phyloP scores from a whole-genome alignment of 352 stramenopile species.

The Hyaloperonospora brassicae region DNA sequence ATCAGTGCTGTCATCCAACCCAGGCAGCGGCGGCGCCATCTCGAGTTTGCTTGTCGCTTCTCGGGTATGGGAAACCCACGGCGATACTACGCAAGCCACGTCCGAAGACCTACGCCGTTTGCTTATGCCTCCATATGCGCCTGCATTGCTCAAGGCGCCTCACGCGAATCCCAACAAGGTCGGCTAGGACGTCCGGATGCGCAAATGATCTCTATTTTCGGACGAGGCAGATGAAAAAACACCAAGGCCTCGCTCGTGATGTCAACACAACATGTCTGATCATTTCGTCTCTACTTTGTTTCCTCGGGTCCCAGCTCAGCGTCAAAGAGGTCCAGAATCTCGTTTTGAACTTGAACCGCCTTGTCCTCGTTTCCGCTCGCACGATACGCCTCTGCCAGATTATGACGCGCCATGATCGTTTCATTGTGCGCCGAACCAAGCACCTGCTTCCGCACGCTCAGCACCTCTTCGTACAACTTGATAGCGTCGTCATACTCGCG shows the following conservation, averaged over 20 bases:
- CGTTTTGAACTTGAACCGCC: constrained; percentile 64
- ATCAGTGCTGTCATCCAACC: constrained; percentile 76
- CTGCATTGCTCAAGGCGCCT: constrained; percentile 66
- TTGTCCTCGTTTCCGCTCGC: constrained; percentile 73
- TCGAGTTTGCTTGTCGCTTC: constrained; percentile 72
- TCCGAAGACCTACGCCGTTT: constrained; percentile 73
- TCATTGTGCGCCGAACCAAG: constrained; percentile 64
- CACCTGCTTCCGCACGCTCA: constrained; percentile 49
- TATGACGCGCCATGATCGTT: constrained; percentile 78
- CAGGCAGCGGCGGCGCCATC: constrained; percentile 74
- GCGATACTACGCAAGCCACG: constrained; percentile 70
- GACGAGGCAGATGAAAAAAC: too few species aligned
- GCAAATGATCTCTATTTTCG: too few species aligned
- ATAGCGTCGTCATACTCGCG: constrained; percentile 59
- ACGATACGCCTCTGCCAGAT: constrained; percentile 69
- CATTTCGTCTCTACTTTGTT: constrained; percentile 13
- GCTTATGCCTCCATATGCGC: constrained; percentile 61
- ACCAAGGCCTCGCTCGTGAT: constrained; percentile 1
- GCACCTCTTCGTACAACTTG: constrained; percentile 59
- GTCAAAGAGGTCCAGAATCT: constrained; percentile 75
- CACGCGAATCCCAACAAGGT: constrained; percentile 85
- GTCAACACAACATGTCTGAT: constrained; percentile 5
- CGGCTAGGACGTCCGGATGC: constrained; percentile 24
- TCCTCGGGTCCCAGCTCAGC: constrained; percentile 28
- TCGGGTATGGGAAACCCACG: constrained; percentile 76